phyloP scores from a whole-genome alignment of 345 rosid genomes.

The Populus ilicifolia region DNA sequence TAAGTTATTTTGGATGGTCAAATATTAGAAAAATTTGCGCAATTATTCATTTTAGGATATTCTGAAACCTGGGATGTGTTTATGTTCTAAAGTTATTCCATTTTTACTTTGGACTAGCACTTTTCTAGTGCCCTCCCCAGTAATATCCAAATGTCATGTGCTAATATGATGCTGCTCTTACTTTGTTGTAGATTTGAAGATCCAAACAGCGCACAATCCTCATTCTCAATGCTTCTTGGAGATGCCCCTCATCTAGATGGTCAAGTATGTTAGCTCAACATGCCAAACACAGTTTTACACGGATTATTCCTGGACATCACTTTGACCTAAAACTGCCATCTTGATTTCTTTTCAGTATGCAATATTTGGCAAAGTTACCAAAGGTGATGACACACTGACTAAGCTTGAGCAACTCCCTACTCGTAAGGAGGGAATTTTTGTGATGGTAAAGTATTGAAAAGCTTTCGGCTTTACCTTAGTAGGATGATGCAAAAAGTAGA shows the following conservation, averaged over 20 bases:
- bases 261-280: conserved; percentile 42
- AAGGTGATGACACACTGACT: conserved; percentile 84
- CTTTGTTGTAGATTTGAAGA: conserved; percentile 52
- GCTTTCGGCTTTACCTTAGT: not conserved
- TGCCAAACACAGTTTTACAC: conserved; percentile 9
- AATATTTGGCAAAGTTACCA: conserved; percentile 90
- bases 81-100: not conserved
- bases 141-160: not conserved
- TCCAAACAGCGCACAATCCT: conserved; percentile 87
- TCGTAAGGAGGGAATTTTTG: conserved; percentile 84
- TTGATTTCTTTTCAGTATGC: conserved; percentile 60
- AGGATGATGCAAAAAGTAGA: not conserved
- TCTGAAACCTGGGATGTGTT: not conserved
- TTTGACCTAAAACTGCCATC: conserved; percentile 10
- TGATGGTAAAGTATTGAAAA: conserved; percentile 55
- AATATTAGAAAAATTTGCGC: too few relatives aligned
- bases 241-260: conserved; percentile 94
- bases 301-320: conserved; percentile 2
- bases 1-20: too few relatives aligned
- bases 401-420: conserved; percentile 90
- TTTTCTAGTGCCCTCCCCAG: not conserved
- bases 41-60: too few relatives aligned
- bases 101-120: not conserved
- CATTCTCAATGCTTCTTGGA: conserved; percentile 96
- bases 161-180: not conserved